phyloP scores from a whole-genome alignment of 2,329 filamentous ascomycete genomes.

The Tympanopsis confertula region DNA sequence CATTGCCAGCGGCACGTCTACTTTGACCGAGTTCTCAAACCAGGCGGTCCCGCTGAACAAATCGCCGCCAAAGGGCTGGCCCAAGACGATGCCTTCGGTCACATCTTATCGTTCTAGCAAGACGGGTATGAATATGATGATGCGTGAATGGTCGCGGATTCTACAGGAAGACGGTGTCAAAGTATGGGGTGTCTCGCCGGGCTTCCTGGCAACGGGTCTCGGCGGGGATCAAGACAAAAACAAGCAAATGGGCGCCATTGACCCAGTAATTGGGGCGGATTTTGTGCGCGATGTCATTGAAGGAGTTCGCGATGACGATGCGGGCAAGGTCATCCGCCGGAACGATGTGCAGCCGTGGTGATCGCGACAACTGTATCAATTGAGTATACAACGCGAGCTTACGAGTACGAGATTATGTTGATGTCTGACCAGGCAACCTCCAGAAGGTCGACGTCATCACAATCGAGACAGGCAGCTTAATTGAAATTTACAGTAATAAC shows the following conservation, averaged over 20 bases:
- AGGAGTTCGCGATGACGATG: conserved; percentile 24
- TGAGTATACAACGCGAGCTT: too few species aligned
- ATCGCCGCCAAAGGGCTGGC: conserved; percentile 22
- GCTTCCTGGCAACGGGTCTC: conserved; percentile 33
- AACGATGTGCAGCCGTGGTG: neutral
- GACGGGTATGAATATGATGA: conserved; percentile 34
- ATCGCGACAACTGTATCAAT: too few species aligned
- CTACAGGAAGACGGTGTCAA: conserved; percentile 36
- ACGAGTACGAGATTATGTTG: too few species aligned
- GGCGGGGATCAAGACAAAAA: conserved; percentile 10
- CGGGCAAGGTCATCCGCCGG: conserved; percentile 20
- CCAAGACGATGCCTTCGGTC: conserved; percentile 15
- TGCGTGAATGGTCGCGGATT: conserved; percentile 27
- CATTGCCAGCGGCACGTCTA: conserved; percentile 28
- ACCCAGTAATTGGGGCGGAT: conserved; percentile 17
- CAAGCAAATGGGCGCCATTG: conserved; percentile 8
- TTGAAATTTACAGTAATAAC: too few species aligned
- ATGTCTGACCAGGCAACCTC: too few species aligned
- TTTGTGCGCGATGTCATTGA: conserved; percentile 27
- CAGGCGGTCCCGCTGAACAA: conserved; percentile 8
- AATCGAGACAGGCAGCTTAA: too few species aligned
- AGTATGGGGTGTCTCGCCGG: conserved; percentile 33
- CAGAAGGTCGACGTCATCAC: too few species aligned
- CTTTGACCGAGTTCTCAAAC: conserved; percentile 14
- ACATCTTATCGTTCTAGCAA: conserved; percentile 26